Evolutionary conservation across 1,284 basidiomycete genomes (phyloP), one percentile per base, ranked within the genome.

Genomic region (Ustilago crameri): DNA sequence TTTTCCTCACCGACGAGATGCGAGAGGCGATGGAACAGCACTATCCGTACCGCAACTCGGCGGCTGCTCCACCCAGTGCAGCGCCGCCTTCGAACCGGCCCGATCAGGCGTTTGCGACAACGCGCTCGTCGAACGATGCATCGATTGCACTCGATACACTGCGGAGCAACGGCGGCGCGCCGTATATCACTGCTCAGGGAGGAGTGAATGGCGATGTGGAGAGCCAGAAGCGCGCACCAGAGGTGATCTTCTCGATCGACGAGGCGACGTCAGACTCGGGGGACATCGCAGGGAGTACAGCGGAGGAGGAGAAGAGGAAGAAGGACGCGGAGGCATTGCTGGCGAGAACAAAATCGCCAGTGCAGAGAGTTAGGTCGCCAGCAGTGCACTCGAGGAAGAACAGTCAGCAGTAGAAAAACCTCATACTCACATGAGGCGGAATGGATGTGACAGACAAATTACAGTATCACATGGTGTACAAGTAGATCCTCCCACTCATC

Each of bases 1-100:
- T 74, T 14, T 82, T 80, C 73, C 71, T 81, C 43, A 77, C 80
- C 15, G 75, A 81, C 44, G 64, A 73, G 15, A 66, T 82, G 44
- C 50, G 80, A 18, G 63, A 72, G 15, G 74, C 75, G 1, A 78
- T 81, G 76, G 80, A 82, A 35, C 71, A 71, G 34, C 60, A 72
- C 24, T 75, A 67, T 30, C 65, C 68, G 1, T 72, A 66, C 41
- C 64, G 65, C 40, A 72, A 72, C 40, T 72, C 69, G 26, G 61
- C 65, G 2, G 52, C 65, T 32, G 74, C 74, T 10, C 69, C 74
- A 0, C 26, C 66, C 0, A 65, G 59, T n/a, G 74, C 74, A 0
- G 74, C 67, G 0, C 74, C 74, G 2, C 56, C 74, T 1, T 47
- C 51, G 48, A 65, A 70, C 18, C 59, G 68, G 12, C 74, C 74